Evolutionary conservation across 2,329 filamentous ascomycete genomes (phyloP).

Genomic region (Elsinoe ampelina): DNA sequence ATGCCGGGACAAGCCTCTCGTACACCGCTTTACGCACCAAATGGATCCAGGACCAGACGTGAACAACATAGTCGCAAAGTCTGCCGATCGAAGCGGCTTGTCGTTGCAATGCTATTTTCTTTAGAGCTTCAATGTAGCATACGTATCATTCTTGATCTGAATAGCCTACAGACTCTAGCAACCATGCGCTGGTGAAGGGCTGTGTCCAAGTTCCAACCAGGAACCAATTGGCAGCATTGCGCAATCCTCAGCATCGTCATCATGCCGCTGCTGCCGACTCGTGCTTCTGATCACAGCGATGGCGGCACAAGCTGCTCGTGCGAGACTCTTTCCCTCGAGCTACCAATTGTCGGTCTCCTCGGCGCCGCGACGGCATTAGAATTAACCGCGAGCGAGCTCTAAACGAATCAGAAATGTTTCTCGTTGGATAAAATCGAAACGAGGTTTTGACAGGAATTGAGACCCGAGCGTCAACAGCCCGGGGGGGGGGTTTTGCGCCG

Average conservation of each 20-base stretch:
- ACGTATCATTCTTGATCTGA: background rate
- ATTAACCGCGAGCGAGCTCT: background rate
- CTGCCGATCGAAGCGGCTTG: slow-evolving; percentile 1
- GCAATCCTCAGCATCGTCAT: slow-evolving; percentile 4
- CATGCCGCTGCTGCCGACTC: slow-evolving; percentile 7
- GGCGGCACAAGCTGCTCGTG: background rate
- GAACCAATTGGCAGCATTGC: background rate
- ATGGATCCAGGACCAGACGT: background rate
- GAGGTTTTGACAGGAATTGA: background rate
- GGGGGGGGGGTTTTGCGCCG: slow-evolving; percentile 1
- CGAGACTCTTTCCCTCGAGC: background rate
- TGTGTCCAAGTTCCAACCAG: too few species aligned
- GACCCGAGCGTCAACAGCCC: background rate
- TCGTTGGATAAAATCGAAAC: slow-evolving; percentile 8
- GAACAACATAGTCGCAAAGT: background rate
- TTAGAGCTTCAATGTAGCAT: too few species aligned
- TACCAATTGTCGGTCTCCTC: background rate
- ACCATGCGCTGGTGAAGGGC: background rate
- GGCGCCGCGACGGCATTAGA: background rate
- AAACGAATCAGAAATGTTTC: slow-evolving; percentile 4
- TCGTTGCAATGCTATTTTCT: background rate
- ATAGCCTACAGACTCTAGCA: background rate
- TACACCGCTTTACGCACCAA: slow-evolving; percentile 6
- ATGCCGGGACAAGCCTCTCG: slow-evolving; percentile 5
- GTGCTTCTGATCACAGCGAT: background rate